Evolutionary conservation across 2,329 filamentous ascomycete genomes (phyloP), one percentile per base, ranked within the genome.

Genomic region (Clonostachys sp.): DNA sequence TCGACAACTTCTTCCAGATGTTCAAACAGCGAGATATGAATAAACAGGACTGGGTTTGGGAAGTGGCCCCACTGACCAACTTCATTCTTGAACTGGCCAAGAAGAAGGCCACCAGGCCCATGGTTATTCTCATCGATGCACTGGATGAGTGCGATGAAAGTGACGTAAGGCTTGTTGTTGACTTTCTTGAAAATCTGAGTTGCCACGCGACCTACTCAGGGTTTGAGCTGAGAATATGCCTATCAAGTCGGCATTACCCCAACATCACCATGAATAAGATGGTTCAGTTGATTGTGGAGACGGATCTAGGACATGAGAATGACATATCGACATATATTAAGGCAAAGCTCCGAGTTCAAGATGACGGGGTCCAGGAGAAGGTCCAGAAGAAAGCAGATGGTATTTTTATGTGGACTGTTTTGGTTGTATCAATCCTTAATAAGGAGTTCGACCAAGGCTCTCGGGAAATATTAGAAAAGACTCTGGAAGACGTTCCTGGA

Each of bases 131-230:
- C 6, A 45, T 51, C 20, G 71, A 75, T 48, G 75, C 74, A 0
- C 59, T 78, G 1, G 74, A 79, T 36, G 75, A 78, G 51, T 76
- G 72, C 47, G 60, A 72, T 7, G 67, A 73, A 44, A 45, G 56
- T 2, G 58, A 77, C 42, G 57, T 70, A 3, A 61, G 61, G 33
- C 61, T 65, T 0, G 75, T 78, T 68, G 55, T 77, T 2, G 40
- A 53, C 0, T 71, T 70, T 45, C 69, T 78, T 12, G 64, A 74
- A 45, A 51, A 62, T 0, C 47, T 77, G 0, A 60, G 63, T 12
- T 57, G 66, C 10, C 17, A 56, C 2, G 59, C 63, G 4, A 45
- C 55, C 0, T 45, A 55, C 5, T 48, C 24, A 0, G 44, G 47
- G 0, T 50, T 57, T 4, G 13, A 38, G 2, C 53, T 76, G 3